Evolutionary conservation across 2,329 filamentous ascomycete genomes (phyloP).

Genomic region (Fusarium verrucosum): DNA sequence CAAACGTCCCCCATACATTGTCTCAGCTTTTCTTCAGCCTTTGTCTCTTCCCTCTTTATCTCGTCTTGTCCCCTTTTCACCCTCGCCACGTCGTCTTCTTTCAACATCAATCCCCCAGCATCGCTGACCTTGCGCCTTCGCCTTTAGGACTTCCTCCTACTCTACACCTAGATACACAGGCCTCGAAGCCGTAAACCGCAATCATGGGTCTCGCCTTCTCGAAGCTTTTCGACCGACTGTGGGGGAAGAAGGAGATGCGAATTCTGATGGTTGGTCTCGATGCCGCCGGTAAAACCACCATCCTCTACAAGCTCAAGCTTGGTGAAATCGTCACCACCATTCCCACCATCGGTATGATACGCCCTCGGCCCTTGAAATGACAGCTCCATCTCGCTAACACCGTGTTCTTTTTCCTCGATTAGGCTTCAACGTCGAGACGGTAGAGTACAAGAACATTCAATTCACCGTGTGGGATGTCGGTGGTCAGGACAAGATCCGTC

Average conservation of each 20-base stretch:
- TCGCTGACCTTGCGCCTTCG: slow-evolving; percentile 35
- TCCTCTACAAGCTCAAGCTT: slow-evolving; percentile 99
- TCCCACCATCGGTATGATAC: slow-evolving; percentile 84
- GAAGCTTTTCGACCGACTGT: slow-evolving; percentile 94
- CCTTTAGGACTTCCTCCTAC: slow-evolving; percentile 38
- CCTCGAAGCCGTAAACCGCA: slow-evolving; percentile 59
- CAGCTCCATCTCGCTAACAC: slow-evolving; percentile 36
- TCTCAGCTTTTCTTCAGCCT: slow-evolving; percentile 28
- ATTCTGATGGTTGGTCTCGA: slow-evolving; percentile 99
- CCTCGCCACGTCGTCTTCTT: slow-evolving; percentile 27
- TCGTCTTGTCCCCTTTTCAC: slow-evolving; percentile 17
- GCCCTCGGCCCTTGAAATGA: background rate
- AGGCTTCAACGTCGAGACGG: slow-evolving; percentile 99
- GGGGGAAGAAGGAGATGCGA: slow-evolving; percentile 99
- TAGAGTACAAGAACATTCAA: slow-evolving; percentile 99
- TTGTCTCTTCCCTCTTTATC: slow-evolving; percentile 22
- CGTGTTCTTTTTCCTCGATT: slow-evolving; percentile 5
- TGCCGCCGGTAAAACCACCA: slow-evolving; percentile 99
- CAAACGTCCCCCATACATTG: slow-evolving; percentile 20
- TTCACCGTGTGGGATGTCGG: slow-evolving; percentile 99
- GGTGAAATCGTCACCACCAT: slow-evolving; percentile 99
- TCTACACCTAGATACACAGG: slow-evolving; percentile 44
- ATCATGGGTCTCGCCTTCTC: slow-evolving; percentile 99
- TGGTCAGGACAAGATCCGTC: slow-evolving; percentile 99
- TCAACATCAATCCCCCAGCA: slow-evolving; percentile 19